Conservation (phyloP, 495 filamentous ascomycete genomes). For the Tuber brumale region DNA sequence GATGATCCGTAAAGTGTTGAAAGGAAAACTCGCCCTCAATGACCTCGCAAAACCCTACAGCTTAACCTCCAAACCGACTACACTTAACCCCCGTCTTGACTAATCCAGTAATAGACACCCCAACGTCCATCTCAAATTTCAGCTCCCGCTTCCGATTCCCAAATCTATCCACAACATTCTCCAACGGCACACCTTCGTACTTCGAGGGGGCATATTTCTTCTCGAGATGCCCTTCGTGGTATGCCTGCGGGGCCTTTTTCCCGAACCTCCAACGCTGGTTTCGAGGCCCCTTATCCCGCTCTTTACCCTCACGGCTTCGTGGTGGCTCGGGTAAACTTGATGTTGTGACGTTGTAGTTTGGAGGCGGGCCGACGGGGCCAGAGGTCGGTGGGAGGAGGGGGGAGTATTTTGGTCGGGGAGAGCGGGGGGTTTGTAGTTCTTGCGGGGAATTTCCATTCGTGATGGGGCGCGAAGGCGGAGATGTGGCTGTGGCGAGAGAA, state of each 20-base stretch:
- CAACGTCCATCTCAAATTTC: constrained; percentile 4
- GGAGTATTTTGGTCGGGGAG: constrained; percentile 11
- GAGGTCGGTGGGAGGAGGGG: constrained; percentile 9
- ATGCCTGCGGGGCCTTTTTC: background rate
- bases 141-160: constrained; percentile 24
- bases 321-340: constrained; percentile 13
- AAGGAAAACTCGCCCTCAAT: background rate
- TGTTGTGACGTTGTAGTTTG: constrained; percentile 15
- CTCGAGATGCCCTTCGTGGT: background rate
- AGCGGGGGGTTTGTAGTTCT: background rate
- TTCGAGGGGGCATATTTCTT: background rate
- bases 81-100: background rate
- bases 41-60: background rate
- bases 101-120: background rate
- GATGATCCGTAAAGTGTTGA: background rate
- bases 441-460: background rate
- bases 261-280: background rate
- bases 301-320: background rate
- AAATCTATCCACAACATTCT: constrained; percentile 22
- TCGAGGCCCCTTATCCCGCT: background rate
- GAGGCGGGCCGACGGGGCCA: constrained; percentile 7
- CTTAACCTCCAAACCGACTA: background rate
- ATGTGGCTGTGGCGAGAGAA: background rate
- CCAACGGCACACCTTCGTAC: constrained; percentile 22
- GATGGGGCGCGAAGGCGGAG: background rate